phyloP scores from a whole-genome alignment of 805 yeast species.

The Grigorovia yakushimaensis region DNA sequence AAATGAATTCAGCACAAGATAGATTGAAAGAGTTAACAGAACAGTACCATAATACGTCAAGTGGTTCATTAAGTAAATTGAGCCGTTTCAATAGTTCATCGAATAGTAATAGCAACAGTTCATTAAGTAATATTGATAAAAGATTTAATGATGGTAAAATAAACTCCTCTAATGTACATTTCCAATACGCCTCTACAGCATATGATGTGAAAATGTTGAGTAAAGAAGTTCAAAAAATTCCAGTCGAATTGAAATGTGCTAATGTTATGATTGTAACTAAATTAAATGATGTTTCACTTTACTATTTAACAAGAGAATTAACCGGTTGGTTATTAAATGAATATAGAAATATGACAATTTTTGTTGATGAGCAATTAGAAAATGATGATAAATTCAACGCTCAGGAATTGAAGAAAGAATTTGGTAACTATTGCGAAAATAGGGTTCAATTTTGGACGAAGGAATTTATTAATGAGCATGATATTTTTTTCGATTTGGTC shows the following conservation, averaged over 20 bases:
- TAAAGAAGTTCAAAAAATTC: conserved; percentile 60
- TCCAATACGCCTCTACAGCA: conserved; percentile 70
- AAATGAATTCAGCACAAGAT: neutral
- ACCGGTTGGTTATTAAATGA: conserved; percentile 60
- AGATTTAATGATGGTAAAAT: neutral
- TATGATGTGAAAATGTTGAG: conserved; percentile 70
- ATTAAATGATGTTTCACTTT: conserved; percentile 72
- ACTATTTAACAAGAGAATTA: conserved; percentile 66
- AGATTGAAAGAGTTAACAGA: neutral
- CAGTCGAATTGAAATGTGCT: conserved; percentile 57
- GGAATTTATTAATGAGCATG: conserved; percentile 36
- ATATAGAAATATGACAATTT: conserved; percentile 39
- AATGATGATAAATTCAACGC: conserved; percentile 55
- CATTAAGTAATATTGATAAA: neutral
- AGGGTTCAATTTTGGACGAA: conserved; percentile 59
- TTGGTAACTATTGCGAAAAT: conserved; percentile 32
- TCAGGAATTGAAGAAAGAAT: conserved; percentile 38
- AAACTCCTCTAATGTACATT: conserved; percentile 32
- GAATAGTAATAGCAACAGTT: neutral
- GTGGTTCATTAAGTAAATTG: neutral
- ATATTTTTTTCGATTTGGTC: conserved; percentile 58
- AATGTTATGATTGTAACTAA: conserved; percentile 81
- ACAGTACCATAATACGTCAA: neutral
- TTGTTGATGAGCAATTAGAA: conserved; percentile 64
- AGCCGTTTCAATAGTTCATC: neutral